Conservation (phyloP, 1,139 yeast genomes). For the Candida sojae region DNA sequence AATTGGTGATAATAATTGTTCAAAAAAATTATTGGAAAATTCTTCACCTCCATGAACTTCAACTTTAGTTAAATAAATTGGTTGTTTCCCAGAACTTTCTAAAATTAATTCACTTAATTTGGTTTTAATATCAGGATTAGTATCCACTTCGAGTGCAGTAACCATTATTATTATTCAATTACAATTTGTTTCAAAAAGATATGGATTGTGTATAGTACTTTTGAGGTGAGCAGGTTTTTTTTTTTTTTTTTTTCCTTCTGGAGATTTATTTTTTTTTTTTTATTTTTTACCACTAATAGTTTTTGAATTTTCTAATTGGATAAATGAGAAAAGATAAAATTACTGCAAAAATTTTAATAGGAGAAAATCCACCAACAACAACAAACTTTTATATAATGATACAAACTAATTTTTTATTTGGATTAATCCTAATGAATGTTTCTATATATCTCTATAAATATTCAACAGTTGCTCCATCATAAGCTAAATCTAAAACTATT, state of each 20-base stretch:
- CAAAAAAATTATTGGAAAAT: conserved; percentile 48
- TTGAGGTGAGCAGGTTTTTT: neutral
- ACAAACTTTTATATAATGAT: neutral
- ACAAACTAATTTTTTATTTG: neutral
- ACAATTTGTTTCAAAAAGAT: no score
- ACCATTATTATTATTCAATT: conserved; percentile 7
- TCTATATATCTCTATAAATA: neutral
- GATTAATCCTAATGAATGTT: neutral
- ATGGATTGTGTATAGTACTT: neutral
- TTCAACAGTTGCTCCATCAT: conserved; percentile 73
- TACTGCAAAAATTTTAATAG: conserved; percentile 7
- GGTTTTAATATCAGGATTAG: conserved; percentile 25
- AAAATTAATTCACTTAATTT: conserved; percentile 34
- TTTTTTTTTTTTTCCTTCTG: neutral
- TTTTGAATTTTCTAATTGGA: conserved; percentile 1
- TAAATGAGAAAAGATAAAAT: neutral
- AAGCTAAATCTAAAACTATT: conserved; percentile 83
- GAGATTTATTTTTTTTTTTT: neutral
- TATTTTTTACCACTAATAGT: neutral
- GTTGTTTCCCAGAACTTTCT: conserved; percentile 35
- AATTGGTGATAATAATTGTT: conserved; percentile 47
- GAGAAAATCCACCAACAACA: neutral
- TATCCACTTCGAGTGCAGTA: conserved; percentile 10
- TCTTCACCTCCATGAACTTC: conserved; percentile 53
- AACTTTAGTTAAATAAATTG: conserved; percentile 46